Evolutionary conservation across 345 rosid species (phyloP).

Genomic region (Hibiscus trionum): DNA sequence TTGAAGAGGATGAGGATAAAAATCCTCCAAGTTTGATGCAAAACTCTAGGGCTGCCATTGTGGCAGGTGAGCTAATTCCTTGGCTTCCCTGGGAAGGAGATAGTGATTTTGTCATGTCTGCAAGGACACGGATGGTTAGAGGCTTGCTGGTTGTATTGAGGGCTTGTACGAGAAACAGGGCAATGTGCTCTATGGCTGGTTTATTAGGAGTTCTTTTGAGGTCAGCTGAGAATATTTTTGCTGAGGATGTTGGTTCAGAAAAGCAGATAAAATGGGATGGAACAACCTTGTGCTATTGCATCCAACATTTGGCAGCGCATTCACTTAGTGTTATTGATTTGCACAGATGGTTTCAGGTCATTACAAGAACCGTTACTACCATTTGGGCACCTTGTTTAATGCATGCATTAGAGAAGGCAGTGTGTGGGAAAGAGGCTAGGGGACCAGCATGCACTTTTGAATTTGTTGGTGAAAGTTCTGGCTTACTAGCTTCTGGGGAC

Average conservation of each 20-base stretch:
- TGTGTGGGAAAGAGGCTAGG: conserved; percentile 86
- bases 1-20: conserved; percentile 86
- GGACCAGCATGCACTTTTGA: conserved; percentile 93
- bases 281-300: conserved; percentile 69
- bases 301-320: conserved; percentile 85
- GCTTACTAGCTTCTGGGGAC: conserved; percentile 98
- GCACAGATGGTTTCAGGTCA: conserved; percentile 70
- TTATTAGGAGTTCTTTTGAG: conserved; percentile 76
- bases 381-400: conserved; percentile 67
- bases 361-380: conserved; percentile 47
- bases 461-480: conserved; percentile 98
- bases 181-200: conserved; percentile 95
- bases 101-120: conserved; percentile 62
- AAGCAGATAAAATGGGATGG: conserved; percentile 59
- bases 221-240: conserved; percentile 71
- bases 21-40: conserved; percentile 98
- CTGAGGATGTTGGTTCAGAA: conserved; percentile 42
- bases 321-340: conserved; percentile 79
- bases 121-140: conserved; percentile 84
- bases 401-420: conserved; percentile 81
- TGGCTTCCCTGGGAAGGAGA: conserved; percentile 83
- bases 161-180: conserved; percentile 95
- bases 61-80: conserved; percentile 88
- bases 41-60: conserved; percentile 94
- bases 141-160: conserved; percentile 87